phyloP scores from a whole-genome alignment of 176 grass and related monocot genomes.

The Dactylis glomerata region DNA sequence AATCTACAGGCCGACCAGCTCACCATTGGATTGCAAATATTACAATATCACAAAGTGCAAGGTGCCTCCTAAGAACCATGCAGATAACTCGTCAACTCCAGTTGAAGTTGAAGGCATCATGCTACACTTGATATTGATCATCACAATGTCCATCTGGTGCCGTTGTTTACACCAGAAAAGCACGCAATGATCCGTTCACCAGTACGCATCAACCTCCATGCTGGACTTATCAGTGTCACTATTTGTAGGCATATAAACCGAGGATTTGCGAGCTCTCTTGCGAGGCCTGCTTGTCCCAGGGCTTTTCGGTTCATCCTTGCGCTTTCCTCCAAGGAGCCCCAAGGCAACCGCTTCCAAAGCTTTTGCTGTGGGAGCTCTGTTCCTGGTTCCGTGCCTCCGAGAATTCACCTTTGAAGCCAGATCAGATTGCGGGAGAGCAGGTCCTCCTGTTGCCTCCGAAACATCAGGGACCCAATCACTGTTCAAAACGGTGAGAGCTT shows the following conservation, averaged over 20 bases:
- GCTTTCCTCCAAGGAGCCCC: constrained; percentile 73
- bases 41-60: background rate
- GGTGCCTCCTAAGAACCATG: background rate
- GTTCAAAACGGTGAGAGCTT: constrained; percentile 23
- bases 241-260: background rate
- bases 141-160: background rate
- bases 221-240: constrained; percentile 23
- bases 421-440: constrained; percentile 16
- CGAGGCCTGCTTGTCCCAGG: constrained; percentile 31
- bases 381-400: constrained; percentile 76
- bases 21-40: background rate
- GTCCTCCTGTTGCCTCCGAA: constrained; percentile 13
- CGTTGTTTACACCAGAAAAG: background rate
- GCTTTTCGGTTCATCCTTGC: constrained; percentile 40
- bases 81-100: constrained; percentile 1
- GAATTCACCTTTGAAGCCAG: constrained; percentile 27
- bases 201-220: constrained; percentile 20
- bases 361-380: constrained; percentile 65
- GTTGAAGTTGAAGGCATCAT: constrained; percentile 9
- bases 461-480: constrained; percentile 11
- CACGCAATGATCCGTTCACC: background rate
- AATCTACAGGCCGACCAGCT: constrained; percentile 5
- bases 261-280: constrained; percentile 38
- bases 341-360: constrained; percentile 83
- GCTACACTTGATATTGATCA: constrained; percentile 11